Conservation (phyloP, 495 filamentous ascomycete genomes). For the Aspergillus leporis region DNA sequence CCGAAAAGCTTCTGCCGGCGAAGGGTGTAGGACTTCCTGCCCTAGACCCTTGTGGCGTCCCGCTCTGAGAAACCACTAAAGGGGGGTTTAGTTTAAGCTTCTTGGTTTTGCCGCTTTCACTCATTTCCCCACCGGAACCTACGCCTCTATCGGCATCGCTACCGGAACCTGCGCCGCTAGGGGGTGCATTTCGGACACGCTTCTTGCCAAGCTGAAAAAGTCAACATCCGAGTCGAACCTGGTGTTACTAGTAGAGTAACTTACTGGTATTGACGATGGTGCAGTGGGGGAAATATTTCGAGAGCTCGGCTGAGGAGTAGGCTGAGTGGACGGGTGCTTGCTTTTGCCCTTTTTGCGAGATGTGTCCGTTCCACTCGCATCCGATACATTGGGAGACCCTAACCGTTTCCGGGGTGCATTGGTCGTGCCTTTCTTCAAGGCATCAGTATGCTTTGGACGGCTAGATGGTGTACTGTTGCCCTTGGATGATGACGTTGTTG, state of each 20-base stretch:
- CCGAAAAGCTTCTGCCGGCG: constrained; percentile 26
- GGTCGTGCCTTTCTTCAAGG: constrained; percentile 57
- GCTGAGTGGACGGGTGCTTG: constrained; percentile 50
- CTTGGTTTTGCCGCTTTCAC: constrained; percentile 68
- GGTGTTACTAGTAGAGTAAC: constrained; percentile 13
- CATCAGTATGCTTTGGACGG: constrained; percentile 48
- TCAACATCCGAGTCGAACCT: constrained; percentile 20
- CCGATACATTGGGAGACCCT: constrained; percentile 83
- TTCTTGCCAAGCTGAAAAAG: constrained; percentile 44
- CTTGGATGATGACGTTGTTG: constrained; percentile 65
- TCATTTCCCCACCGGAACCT: constrained; percentile 65
- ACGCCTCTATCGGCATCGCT: constrained; percentile 80
- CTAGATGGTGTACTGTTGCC: constrained; percentile 76
- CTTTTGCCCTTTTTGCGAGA: constrained; percentile 87
- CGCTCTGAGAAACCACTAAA: constrained; percentile 48
- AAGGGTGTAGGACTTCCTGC: constrained; percentile 50
- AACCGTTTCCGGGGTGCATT: constrained; percentile 69
- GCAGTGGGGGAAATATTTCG: constrained; percentile 52
- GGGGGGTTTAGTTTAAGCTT: constrained; percentile 64
- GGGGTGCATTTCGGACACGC: constrained; percentile 41
- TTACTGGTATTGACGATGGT: constrained; percentile 35
- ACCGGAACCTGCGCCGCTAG: constrained; percentile 58
- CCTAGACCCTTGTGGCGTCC: constrained; percentile 57
- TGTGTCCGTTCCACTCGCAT: constrained; percentile 88
- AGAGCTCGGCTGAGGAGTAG: constrained; percentile 56